These are phyloP conservation scores for Aurantiochytrium sp. DNA, from an alignment of 108 stramenopile species.

Conservation along the genomic window DNA sequence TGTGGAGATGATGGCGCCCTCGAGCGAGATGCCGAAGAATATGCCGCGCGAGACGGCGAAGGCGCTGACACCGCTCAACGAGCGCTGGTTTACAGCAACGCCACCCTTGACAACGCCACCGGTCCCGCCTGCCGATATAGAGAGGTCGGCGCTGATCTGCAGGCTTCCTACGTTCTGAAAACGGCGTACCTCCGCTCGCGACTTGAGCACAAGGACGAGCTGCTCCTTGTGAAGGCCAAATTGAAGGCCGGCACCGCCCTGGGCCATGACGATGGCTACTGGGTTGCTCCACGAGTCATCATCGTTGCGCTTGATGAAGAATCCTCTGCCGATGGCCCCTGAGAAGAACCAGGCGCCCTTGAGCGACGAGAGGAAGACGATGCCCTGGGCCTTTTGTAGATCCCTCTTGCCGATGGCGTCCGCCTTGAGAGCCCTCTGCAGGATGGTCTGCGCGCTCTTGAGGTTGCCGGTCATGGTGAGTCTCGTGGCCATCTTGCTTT, in stretches of 20 bases:
- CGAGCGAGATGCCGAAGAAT: not conserved
- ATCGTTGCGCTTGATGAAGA: not conserved
- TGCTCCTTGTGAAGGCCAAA: not conserved
- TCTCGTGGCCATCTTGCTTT: not conserved
- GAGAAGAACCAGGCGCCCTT: conserved; percentile 18
- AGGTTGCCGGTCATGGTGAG: not conserved
- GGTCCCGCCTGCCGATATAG: not conserved
- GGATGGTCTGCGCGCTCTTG: not conserved
- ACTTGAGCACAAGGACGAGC: not conserved
- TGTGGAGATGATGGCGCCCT: not conserved
- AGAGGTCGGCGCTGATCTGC: not conserved
- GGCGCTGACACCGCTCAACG: not conserved
- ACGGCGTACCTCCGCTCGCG: not conserved
- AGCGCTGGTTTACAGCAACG: not conserved
- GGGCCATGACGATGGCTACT: not conserved
- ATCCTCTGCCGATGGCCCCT: not conserved
- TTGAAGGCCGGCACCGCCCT: conserved; percentile 7
- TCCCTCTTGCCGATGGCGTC: not conserved
- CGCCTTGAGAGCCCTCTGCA: not conserved
- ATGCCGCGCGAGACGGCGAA: not conserved
- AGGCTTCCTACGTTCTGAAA: not conserved
- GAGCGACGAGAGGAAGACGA: not conserved
- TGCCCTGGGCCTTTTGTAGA: not conserved
- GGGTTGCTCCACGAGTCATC: conserved; percentile 9
- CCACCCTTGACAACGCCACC: not conserved